Evolutionary conservation across 305 asterid genomes (phyloP), one percentile per base, ranked within the genome.

Genomic region (Fraxinus nigra): DNA sequence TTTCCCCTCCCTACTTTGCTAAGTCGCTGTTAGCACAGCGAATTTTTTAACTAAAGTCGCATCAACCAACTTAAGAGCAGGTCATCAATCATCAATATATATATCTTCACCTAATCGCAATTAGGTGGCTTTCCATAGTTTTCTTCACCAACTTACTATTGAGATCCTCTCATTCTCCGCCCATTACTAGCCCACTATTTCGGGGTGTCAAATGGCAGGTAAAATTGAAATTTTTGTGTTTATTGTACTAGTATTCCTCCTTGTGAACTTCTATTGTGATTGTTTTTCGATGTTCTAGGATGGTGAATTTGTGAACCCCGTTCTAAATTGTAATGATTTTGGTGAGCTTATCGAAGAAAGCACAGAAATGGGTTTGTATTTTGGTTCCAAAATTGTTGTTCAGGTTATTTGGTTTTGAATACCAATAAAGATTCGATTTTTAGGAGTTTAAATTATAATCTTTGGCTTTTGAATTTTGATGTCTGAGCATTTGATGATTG

Each of bases 131-230:
- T 59, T 77, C 88, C 85, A 78, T 81, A 63, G 82, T 79, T 14
- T 83, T 83, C 90, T 43, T 30, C 84, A 83, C 87, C 59, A 38
- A 38, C 73, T 10, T 72, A 35, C 38, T 35, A 7, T 51, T 77
- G 67, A 83, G 43, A 48, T 85, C 85, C 83, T 83, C 85, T 76
- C 78, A 61, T 48, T 38, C 46, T 10, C 79, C 32, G 20, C 76
- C 75, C 40, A 18, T 76, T 18, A 48, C 51, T 56, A 74, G 77
- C 40, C 14, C 5, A 14, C 20, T 14, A 28, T 69, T 81, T 56
- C 74, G 79, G 24, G 48, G 40, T 80, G 61, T 80, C 61, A 82
- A 80, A 87, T 87, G 90, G 90, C 90, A 77, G 90, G 90, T 87
- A 73, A 56, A 5, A n/a, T 37, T 73, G 26, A 13, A 5, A 5